A percentile compares a stretch with the other conserved stretches of the same genome.
Conservation (phyloP, 2,329 filamentous ascomycete species). For the Torrubiellomyces zombiae region DNA sequence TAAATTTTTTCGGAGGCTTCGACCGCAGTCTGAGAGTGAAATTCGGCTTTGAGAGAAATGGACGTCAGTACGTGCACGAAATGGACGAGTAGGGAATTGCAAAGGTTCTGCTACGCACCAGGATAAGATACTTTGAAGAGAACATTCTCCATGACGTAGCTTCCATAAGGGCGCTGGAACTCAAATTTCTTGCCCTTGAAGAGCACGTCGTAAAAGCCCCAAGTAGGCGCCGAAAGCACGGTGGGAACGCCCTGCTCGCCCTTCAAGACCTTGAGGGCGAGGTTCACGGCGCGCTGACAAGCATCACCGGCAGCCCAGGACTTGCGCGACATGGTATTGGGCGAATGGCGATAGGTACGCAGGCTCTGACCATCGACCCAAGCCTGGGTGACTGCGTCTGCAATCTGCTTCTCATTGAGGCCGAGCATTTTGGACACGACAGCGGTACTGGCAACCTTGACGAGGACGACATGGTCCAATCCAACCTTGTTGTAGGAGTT, state of each 20-base stretch:
- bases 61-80: not conserved
- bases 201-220: conserved; percentile 97
- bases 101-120: conserved; percentile 37
- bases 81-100: not conserved
- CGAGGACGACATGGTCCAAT: conserved; percentile 89
- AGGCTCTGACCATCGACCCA: conserved; percentile 95
- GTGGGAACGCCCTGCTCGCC: conserved; percentile 85
- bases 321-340: conserved; percentile 99
- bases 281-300: conserved; percentile 86
- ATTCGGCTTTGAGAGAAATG: conserved; percentile 46
- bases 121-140: conserved; percentile 99
- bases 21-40: conserved; percentile 96
- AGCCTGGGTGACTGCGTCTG: conserved; percentile 88
- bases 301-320: conserved; percentile 98
- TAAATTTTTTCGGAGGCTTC: conserved; percentile 85
- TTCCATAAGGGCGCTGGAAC: conserved; percentile 92
- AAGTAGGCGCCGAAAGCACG: conserved; percentile 78
- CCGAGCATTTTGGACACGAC: conserved; percentile 94
- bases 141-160: conserved; percentile 99
- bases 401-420: conserved; percentile 75
- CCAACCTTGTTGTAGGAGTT: conserved; percentile 99
- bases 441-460: conserved; percentile 91
- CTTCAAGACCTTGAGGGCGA: conserved; percentile 78
- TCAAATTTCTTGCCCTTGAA: conserved; percentile 93
- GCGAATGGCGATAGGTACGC: conserved; percentile 91